phyloP scores from a whole-genome alignment of 768 basidiomycete genomes.

The Rhodotorula graminis region DNA sequence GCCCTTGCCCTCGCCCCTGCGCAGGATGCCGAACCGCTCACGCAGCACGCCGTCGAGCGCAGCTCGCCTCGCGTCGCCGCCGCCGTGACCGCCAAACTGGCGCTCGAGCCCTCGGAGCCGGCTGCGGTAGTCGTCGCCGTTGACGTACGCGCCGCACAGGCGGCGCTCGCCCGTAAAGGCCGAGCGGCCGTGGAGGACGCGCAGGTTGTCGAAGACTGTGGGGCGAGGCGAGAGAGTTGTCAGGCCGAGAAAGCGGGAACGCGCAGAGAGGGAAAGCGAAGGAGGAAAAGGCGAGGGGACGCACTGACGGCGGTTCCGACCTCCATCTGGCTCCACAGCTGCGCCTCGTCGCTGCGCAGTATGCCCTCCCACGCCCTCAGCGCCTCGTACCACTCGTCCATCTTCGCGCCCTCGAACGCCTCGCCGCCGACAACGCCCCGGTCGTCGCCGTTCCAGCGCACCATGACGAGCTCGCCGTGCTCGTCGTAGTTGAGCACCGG shows the following conservation, averaged over 20 bases:
- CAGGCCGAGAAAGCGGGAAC: too few species aligned
- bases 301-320: conserved; percentile 79
- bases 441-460: conserved; percentile 94
- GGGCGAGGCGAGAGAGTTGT: not conserved
- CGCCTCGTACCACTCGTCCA: conserved; percentile 84
- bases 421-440: conserved; percentile 61
- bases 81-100: conserved; percentile 27
- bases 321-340: conserved; percentile 85
- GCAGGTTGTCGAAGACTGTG: conserved; percentile 82
- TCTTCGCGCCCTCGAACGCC: conserved; percentile 55
- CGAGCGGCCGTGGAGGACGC: conserved; percentile 90
- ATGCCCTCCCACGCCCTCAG: conserved; percentile 70
- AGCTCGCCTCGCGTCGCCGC: not conserved
- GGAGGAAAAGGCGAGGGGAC: conserved; percentile 44
- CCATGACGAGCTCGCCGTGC: conserved; percentile 63
- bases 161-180: conserved; percentile 78
- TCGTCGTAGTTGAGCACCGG: conserved; percentile 68
- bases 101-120: conserved; percentile 52
- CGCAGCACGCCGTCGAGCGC: not conserved
- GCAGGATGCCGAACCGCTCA: not conserved
- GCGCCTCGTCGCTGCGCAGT: conserved; percentile 71
- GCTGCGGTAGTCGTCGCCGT: conserved; percentile 81
- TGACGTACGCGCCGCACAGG: conserved; percentile 95
- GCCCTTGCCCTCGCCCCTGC: not conserved
- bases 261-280: not conserved